phyloP scores from a whole-genome alignment of 768 basidiomycete genomes.

The Vararia minispora region DNA sequence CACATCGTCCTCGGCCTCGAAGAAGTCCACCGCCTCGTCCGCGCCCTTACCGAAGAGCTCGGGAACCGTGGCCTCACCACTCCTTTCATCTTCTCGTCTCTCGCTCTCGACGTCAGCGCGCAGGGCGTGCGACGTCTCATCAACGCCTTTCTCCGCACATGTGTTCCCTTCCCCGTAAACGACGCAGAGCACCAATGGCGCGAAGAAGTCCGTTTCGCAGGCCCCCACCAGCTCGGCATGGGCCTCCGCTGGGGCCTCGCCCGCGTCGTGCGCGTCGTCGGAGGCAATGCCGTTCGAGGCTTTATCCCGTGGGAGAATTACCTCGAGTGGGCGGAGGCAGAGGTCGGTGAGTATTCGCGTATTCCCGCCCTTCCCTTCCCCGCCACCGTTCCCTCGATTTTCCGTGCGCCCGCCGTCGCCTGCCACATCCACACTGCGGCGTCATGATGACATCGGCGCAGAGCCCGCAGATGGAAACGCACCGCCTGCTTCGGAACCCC shows the following conservation, averaged over 20 bases:
- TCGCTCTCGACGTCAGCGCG: slow-evolving; percentile 76
- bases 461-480: no score
- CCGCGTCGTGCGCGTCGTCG: slow-evolving; percentile 59
- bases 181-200: slow-evolving; percentile 50
- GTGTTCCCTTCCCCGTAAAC: slow-evolving; percentile 19
- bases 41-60: slow-evolving; percentile 59
- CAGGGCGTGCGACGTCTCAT: slow-evolving; percentile 70
- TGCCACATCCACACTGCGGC: no score
- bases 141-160: slow-evolving; percentile 66
- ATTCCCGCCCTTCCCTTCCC: slow-evolving; percentile 9
- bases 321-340: slow-evolving; percentile 67
- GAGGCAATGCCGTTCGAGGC: slow-evolving; percentile 69
- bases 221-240: slow-evolving; percentile 84
- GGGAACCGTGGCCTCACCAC: slow-evolving; percentile 65
- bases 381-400: no score
- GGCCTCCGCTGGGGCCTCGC: slow-evolving; percentile 88
- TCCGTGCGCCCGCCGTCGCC: no score
- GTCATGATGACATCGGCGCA: no score
- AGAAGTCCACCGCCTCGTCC: slow-evolving; percentile 61
- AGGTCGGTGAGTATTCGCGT: slow-evolving; percentile 57
- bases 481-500: no score
- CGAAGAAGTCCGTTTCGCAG: slow-evolving; percentile 77
- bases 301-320: slow-evolving; percentile 82
- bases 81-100: slow-evolving; percentile 84
- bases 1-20: slow-evolving; percentile 72